Evolutionary conservation across 805 yeast species (phyloP), one percentile per base, ranked within the genome.

Genomic region (Helenozyma rhizophorensis): DNA sequence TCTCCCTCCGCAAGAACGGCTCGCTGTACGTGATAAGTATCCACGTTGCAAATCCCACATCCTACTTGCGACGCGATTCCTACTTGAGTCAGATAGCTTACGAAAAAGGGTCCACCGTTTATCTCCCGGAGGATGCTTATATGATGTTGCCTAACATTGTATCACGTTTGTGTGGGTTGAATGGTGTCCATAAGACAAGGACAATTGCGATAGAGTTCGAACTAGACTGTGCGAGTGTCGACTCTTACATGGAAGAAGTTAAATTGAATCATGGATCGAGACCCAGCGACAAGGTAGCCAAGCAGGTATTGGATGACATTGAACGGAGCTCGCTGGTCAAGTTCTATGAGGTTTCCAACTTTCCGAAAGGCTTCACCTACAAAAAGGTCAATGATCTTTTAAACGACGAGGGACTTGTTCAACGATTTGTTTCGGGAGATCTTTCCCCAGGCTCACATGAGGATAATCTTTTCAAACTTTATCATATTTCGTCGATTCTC

Each of bases 11-110:
- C 27, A 42, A 39, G 3, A 32, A 51, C 3, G 48, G 47, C 18
- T 41, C 43, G 17, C 32, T 33, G 3, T 74, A 61, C 44, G 59
- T 64, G 8, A 44, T 89, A 4, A 72, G 80, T 19, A 68, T 87
- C 2, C 95, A 83, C 54, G 76, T 90, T 41, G 97, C 97, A 1
- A 88, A 90, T 54, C 97, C 97, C 0, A 68, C 86, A 0, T 80
- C 96, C 0, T 74, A 70, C 41, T 56, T 85, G 36, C 54, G 51
- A 14, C 69, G 70, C 1, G 39, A 47, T 6, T 64, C 70, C 0
- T 42, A 48, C 2, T 42, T 78, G 15, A 63, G 80, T 12, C 58
- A 68, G 28, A 68, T 76, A 32, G 95, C 94, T 0, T 72, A 68
- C 41, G 68, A 65, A 27, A 70, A 78, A 43, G 74, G 80, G 0